These are phyloP conservation scores for Populus tremula DNA, from an alignment of 345 rosid genomes.

Conservation along the genomic window DNA sequence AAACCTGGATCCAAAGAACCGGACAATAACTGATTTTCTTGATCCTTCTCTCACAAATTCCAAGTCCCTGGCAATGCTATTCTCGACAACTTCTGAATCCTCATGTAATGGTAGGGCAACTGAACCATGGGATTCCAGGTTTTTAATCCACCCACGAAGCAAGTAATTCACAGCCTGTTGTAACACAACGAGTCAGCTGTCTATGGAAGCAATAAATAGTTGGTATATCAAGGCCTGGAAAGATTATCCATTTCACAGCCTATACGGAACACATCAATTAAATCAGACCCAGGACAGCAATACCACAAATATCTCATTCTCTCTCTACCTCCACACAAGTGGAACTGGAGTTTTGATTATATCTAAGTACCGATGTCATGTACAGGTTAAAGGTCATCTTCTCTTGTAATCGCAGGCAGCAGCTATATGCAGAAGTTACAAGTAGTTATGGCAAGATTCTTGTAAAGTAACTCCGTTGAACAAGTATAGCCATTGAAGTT, in stretches of 20 bases:
- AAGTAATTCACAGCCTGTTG: slow-evolving; percentile 78
- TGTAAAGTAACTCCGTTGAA: neutral
- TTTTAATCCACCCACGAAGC: slow-evolving; percentile 79
- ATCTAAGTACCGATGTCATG: neutral
- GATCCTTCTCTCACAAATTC: slow-evolving; percentile 68
- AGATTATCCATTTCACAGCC: neutral
- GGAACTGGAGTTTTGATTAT: neutral
- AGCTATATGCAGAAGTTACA: neutral
- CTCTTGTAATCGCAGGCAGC: neutral
- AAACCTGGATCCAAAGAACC: slow-evolving; percentile 46
- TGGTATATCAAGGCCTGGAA: neutral
- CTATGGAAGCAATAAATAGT: neutral
- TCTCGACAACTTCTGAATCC: slow-evolving; percentile 32
- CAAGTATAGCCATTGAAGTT: neutral
- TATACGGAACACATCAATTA: neutral
- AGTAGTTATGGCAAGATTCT: neutral
- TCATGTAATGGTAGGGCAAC: slow-evolving; percentile 60
- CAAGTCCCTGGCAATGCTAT: slow-evolving; percentile 40
- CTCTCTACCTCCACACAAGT: neutral
- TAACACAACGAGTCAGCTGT: neutral
- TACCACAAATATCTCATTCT: neutral
- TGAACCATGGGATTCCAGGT: slow-evolving; percentile 62
- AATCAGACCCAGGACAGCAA: neutral
- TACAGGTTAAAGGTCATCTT: neutral
- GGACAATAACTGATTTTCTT: slow-evolving; percentile 49